Base-by-base conservation (phyloP, 352 stramenopile species). In the Globisporangium sylvaticum region DNA sequence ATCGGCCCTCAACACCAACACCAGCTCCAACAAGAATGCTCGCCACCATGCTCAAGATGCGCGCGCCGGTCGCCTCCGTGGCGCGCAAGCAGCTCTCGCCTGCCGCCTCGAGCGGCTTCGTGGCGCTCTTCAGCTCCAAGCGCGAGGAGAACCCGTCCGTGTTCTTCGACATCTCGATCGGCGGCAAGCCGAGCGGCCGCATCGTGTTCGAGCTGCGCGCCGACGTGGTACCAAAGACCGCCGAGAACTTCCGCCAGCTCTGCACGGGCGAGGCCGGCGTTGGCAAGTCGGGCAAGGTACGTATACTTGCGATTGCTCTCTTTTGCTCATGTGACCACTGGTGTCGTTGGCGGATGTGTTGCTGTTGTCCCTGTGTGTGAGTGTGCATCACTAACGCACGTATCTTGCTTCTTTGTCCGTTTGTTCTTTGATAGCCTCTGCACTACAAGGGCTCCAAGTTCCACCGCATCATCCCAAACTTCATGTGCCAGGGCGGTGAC, bases 121-220 rank as follows among this genome's bases (percentile, higher is more conserved):
- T 68, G 58, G 72, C 74, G 58, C 68, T 78, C 55, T 93, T 93
- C 73, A 93, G 83, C 80, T 74, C 80, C n/a, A 70, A 71, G 32
- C 74, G 75, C 55, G 69, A 75, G 32, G 75, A 79, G 56, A 95
- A 98, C 80, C 92, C 92, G 52, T 95, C 84, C 46, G 92, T 98
- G 32, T 99, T 97, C 87, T 99, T 99, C 74, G 97, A 99, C 81
- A 90, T 99, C 31, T 89, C 95, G 56, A 97, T 99, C 73, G 94
- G 89, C 67, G 96, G 91, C 44, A 69, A 97, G 76, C 58, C 86
- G 15, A 83, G 79, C 4, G 91, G 92, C 3, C 85, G 92, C 48
- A 87, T 98, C 37, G 78, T 92, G 1, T 96, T 97, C 61, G 81
- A 96, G 76, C 75, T 99, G 53, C 98, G 95, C 79, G 90, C 88